Evolutionary conservation across 2,329 filamentous ascomycete genomes (phyloP).

Genomic region (Sarocladiaceae sp.): DNA sequence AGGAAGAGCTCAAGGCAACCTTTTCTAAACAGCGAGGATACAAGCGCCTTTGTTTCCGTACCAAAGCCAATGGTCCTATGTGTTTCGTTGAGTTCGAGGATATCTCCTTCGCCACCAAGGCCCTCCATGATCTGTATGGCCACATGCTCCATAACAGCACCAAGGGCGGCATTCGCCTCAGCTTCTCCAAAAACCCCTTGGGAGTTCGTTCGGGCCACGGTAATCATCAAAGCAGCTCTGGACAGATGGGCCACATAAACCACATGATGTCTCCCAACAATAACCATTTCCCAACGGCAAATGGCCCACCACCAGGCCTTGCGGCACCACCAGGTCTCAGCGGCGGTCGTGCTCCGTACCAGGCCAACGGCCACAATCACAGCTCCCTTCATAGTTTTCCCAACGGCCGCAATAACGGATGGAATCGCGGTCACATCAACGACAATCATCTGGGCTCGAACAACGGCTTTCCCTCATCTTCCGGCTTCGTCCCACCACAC

Average conservation of each 20-base stretch:
- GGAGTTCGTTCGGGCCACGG: slow-evolving; percentile 75
- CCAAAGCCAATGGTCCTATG: slow-evolving; percentile 94
- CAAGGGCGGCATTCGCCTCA: slow-evolving; percentile 90
- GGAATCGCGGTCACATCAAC: neutral
- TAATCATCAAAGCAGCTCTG: slow-evolving; percentile 26
- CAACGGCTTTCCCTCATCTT: slow-evolving; percentile 9
- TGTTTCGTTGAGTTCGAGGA: slow-evolving; percentile 99
- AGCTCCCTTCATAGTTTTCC: slow-evolving; percentile 12
- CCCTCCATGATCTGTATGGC: slow-evolving; percentile 84
- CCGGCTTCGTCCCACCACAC: slow-evolving; percentile 10
- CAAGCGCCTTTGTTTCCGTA: slow-evolving; percentile 89
- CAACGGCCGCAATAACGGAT: neutral
- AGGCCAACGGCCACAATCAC: slow-evolving; percentile 15
- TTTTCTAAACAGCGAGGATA: slow-evolving; percentile 93
- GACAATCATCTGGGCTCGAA: neutral
- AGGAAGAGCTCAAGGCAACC: slow-evolving; percentile 89
- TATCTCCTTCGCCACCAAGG: slow-evolving; percentile 83
- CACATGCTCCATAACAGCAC: slow-evolving; percentile 81
- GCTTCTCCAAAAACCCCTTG: slow-evolving; percentile 95
- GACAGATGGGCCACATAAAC: slow-evolving; percentile 26
- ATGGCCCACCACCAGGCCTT: slow-evolving; percentile 77
- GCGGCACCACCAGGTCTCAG: slow-evolving; percentile 66
- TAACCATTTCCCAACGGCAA: slow-evolving; percentile 60
- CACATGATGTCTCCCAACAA: slow-evolving; percentile 27
- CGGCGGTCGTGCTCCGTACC: slow-evolving; percentile 15